Evolutionary conservation across 2,329 filamentous ascomycete species (phyloP).

Genomic region (Aureobasidium sp.): DNA sequence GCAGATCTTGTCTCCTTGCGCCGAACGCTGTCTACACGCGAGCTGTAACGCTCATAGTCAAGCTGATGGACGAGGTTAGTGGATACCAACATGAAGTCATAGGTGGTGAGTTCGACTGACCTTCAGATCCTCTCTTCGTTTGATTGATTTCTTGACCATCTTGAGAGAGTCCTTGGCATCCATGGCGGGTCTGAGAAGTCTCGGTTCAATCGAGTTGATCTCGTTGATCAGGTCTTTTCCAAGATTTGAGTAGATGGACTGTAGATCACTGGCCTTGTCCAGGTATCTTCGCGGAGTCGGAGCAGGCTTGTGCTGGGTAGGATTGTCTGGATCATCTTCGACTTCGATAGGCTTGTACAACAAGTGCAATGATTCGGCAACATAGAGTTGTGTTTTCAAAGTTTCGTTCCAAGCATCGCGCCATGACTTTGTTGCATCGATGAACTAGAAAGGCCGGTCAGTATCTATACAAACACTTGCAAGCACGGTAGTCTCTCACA

Average conservation of each 20-base stretch:
- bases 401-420: slow-evolving; percentile 70
- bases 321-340: slow-evolving; percentile 47
- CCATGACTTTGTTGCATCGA: slow-evolving; percentile 67
- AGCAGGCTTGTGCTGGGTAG: slow-evolving; percentile 40
- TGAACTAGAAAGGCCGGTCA: slow-evolving; percentile 36
- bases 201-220: slow-evolving; percentile 58
- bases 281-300: slow-evolving; percentile 56
- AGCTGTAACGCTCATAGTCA: slow-evolving; percentile 71
- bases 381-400: slow-evolving; percentile 44
- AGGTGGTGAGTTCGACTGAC: background rate
- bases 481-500: slow-evolving; percentile 36
- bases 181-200: slow-evolving; percentile 60
- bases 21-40: slow-evolving; percentile 58
- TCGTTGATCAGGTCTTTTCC: slow-evolving; percentile 64
- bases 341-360: slow-evolving; percentile 71
- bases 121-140: slow-evolving; percentile 62
- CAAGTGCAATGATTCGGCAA: slow-evolving; percentile 58
- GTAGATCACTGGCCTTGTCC: slow-evolving; percentile 55
- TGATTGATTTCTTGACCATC: slow-evolving; percentile 71
- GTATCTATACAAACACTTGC: background rate
- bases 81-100: background rate
- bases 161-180: slow-evolving; percentile 60
- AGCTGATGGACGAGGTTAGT: slow-evolving; percentile 46
- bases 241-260: slow-evolving; percentile 60
- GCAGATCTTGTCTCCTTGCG: slow-evolving; percentile 62